Percentiles rank a stretch among this genome's conserved stretches.
These are phyloP conservation scores for Amaranthus palmeri DNA, from an alignment of 148 eudicot genomes.

Conservation along the genomic window DNA sequence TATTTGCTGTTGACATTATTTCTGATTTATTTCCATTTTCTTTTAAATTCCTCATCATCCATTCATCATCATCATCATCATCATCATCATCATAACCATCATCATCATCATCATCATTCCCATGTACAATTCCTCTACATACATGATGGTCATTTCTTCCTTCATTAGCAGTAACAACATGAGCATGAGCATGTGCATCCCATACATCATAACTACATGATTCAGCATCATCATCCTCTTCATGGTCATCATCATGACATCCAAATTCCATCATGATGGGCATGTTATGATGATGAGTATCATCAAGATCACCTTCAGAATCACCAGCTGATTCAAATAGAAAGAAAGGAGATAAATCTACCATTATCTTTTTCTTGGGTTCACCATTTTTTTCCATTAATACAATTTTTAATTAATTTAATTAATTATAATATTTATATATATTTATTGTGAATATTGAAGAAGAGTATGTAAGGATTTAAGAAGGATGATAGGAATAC, in stretches of 20 bases:
- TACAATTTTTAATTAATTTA: neutral
- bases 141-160: neutral
- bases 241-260: constrained; percentile 8
- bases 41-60: constrained; percentile 6
- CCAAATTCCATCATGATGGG: constrained; percentile 12
- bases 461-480: too few relatives aligned
- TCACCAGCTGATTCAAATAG: constrained; percentile 64
- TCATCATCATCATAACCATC: constrained; percentile 5
- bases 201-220: constrained; percentile 57
- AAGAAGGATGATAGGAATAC: neutral
- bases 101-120: neutral
- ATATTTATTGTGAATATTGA: neutral
- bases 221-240: constrained; percentile 62
- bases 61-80: constrained; percentile 9
- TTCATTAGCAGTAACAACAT: neutral
- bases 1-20: constrained; percentile 32
- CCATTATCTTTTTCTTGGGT: constrained; percentile 11
- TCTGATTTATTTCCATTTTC: constrained; percentile 13
- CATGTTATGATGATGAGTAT: constrained; percentile 12
- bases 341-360: constrained; percentile 50
- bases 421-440: neutral
- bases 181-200: neutral
- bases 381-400: constrained; percentile 17
- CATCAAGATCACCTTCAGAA: constrained; percentile 53
- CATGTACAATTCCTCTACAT: neutral